Conservation (phyloP, 306 rosid genomes). For the Luffa aegyptiaca region DNA sequence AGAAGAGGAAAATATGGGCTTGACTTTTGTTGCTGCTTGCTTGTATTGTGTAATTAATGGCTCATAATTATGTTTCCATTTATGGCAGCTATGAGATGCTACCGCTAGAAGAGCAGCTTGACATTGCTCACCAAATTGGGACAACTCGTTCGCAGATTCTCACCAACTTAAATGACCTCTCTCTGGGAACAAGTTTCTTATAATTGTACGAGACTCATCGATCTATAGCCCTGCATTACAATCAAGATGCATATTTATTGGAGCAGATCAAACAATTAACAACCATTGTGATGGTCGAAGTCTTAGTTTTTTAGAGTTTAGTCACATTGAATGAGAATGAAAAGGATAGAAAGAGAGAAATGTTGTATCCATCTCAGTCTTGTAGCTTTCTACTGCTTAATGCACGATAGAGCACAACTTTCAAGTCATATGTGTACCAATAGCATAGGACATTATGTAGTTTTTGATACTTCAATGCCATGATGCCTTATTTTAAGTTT, state of each 20-base stretch:
- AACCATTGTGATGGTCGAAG: not conserved
- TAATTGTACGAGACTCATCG: not conserved
- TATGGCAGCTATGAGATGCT: constrained; percentile 88
- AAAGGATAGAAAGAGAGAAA: not conserved
- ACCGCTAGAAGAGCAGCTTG: constrained; percentile 85
- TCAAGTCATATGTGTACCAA: not conserved
- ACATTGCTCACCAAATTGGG: constrained; percentile 77
- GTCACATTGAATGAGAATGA: not conserved
- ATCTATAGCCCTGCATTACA: not conserved
- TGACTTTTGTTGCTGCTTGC: not conserved
- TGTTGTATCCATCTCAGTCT: too few species aligned
- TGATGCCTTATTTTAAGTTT: not conserved
- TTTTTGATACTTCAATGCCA: not conserved
- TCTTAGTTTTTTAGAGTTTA: not conserved
- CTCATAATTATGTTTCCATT: not conserved
- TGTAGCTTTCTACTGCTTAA: too few species aligned
- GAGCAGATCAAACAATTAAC: not conserved
- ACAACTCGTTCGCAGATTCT: constrained; percentile 80
- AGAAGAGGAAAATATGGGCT: not conserved
- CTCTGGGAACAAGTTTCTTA: constrained; percentile 78
- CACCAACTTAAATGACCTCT: constrained; percentile 67
- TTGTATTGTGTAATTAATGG: not conserved
- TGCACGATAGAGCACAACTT: not conserved
- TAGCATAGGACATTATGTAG: not conserved
- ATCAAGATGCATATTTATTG: not conserved